Conservation (phyloP, 139 green algal genomes). For the Mychonastes homosphaera region DNA sequence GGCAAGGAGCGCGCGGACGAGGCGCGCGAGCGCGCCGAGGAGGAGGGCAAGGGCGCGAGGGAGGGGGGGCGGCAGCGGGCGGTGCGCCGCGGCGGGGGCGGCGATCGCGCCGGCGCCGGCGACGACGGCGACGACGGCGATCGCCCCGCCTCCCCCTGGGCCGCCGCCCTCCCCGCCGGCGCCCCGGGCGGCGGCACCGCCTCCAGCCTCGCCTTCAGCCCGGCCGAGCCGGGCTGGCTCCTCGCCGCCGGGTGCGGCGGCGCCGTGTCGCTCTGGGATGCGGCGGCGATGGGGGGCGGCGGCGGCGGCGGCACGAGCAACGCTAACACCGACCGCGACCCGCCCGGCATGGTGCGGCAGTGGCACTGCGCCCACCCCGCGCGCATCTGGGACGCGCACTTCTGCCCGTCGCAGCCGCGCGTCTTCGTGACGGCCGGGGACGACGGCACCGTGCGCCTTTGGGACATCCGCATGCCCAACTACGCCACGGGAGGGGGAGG, state of each 20-base stretch:
- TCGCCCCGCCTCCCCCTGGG: not conserved
- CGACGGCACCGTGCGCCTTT: conserved; percentile 85
- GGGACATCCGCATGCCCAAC: too few species aligned
- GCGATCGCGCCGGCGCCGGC: not conserved
- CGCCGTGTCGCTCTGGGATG: conserved; percentile 56
- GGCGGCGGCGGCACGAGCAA: conserved; percentile 1
- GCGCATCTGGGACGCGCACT: conserved; percentile 84
- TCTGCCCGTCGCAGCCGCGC: conserved; percentile 23
- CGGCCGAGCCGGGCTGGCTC: conserved; percentile 15
- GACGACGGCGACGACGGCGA: not conserved
- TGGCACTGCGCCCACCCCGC: conserved; percentile 67
- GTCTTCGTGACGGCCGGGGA: conserved; percentile 68
- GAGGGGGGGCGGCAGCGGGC: not conserved
- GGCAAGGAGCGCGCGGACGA: conserved; percentile 1
- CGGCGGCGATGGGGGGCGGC: conserved; percentile 9
- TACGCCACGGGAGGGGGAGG: too few species aligned
- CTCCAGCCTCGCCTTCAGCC: conserved; percentile 63
- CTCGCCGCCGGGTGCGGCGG: conserved; percentile 72
- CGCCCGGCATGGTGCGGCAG: conserved; percentile 22
- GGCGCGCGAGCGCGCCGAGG: not conserved
- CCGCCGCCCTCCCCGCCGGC: not conserved
- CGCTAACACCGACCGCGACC: conserved; percentile 10
- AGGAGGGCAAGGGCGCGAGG: conserved; percentile 2
- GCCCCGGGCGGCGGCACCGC: not conserved
- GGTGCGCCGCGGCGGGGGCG: conserved; percentile 4